phyloP scores from a whole-genome alignment of 176 grass and related monocot species.

The Ampelocalamus luodianensis region DNA sequence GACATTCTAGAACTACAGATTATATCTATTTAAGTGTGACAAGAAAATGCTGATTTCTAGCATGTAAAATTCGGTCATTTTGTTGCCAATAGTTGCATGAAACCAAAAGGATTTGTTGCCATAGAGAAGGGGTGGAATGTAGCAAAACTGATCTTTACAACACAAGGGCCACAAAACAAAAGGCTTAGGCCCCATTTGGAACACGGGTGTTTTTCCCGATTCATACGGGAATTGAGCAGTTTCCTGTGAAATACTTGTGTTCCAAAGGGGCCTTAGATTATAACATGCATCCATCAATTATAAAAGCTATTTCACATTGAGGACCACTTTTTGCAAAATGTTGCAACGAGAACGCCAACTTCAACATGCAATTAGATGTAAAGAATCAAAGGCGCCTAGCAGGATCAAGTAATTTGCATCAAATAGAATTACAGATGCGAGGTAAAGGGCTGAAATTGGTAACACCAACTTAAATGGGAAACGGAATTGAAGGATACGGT shows the following conservation, averaged over 20 bases:
- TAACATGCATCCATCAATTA: background rate
- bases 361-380: conserved; percentile 12
- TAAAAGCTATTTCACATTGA: background rate
- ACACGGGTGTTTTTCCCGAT: no score
- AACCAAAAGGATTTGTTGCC: background rate
- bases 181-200: no score
- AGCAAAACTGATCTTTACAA: background rate
- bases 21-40: background rate
- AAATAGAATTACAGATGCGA: background rate
- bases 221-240: no score
- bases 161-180: background rate
- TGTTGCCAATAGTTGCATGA: background rate
- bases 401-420: conserved; percentile 16
- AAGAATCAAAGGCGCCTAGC: background rate
- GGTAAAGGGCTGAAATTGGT: background rate
- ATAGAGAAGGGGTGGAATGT: background rate
- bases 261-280: background rate
- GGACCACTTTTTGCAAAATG: background rate
- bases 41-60: background rate
- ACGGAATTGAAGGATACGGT: background rate
- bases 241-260: no score
- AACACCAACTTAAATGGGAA: background rate
- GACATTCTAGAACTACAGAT: background rate
- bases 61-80: background rate
- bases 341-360: background rate